Evolutionary conservation across 2,329 filamentous ascomycete species (phyloP).

Genomic region (Dothistroma septosporum): DNA sequence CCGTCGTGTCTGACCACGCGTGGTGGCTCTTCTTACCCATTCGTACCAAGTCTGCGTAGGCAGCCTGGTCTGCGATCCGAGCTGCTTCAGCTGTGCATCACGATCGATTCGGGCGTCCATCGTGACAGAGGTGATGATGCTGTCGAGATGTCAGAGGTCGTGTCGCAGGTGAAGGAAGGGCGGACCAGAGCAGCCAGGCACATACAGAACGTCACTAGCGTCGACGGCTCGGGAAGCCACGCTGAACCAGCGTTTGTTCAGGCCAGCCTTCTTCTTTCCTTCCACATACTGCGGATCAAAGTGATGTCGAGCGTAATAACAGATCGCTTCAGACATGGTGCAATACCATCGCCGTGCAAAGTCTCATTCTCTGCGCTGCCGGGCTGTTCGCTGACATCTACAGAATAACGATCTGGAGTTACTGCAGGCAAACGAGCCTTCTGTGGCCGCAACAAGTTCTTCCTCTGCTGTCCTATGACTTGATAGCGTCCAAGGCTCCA

Average conservation of each 20-base stretch:
- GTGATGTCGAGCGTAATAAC: not conserved
- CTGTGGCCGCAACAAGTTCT: not conserved
- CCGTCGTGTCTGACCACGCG: not conserved
- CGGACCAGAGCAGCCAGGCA: too few species aligned
- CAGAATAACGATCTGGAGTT: not conserved
- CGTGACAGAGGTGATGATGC: conserved; percentile 2
- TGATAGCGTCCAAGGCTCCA: not conserved
- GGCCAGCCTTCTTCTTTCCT: not conserved
- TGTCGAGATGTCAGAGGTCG: not conserved
- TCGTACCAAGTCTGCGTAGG: conserved; percentile 24
- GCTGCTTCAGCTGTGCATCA: conserved; percentile 18
- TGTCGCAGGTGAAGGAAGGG: not conserved
- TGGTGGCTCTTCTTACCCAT: conserved; percentile 14
- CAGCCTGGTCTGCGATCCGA: conserved; percentile 17
- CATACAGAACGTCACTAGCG: not conserved
- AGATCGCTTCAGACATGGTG: not conserved
- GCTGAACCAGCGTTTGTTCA: not conserved
- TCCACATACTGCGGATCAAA: not conserved
- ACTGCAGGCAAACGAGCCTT: not conserved
- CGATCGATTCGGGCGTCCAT: conserved; percentile 26
- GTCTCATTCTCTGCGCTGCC: not conserved
- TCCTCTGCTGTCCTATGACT: not conserved
- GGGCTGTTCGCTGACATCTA: not conserved
- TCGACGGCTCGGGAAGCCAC: not conserved
- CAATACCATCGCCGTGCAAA: not conserved